phyloP scores from a whole-genome alignment of 2,329 filamentous ascomycete genomes.

The Diplodia intermedia region DNA sequence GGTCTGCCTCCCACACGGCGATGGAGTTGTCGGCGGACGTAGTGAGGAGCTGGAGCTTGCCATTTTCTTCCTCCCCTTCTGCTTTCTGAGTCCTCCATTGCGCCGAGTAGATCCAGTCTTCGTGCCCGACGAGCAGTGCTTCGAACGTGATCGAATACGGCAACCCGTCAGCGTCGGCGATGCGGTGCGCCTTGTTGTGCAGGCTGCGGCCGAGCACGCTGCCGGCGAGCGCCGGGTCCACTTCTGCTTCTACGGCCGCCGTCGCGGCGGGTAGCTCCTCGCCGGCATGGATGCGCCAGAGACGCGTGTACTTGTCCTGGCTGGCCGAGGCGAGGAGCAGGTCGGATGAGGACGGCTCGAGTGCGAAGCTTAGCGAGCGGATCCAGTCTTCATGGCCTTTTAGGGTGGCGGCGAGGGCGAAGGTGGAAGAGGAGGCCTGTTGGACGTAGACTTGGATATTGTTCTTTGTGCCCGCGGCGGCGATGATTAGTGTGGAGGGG shows the following conservation, averaged over 20 bases:
- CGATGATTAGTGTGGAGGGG: conserved; percentile 68
- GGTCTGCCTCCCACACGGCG: conserved; percentile 88
- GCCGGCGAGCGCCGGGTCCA: conserved; percentile 61
- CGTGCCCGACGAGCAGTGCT: conserved; percentile 89
- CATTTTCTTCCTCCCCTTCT: not conserved
- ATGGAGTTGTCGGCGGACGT: conserved; percentile 95
- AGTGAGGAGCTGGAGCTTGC: conserved; percentile 74
- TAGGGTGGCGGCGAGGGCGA: conserved; percentile 77
- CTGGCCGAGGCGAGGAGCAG: conserved; percentile 88
- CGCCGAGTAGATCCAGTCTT: conserved; percentile 97
- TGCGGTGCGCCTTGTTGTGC: conserved; percentile 86
- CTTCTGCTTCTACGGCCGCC: conserved; percentile 54
- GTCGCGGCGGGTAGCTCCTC: conserved; percentile 66
- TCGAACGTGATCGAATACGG: conserved; percentile 90
- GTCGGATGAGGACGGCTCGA: conserved; percentile 62
- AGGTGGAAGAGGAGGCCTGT: conserved; percentile 57
- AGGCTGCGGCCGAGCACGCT: conserved; percentile 69
- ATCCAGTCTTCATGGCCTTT: conserved; percentile 96
- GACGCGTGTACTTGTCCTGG: conserved; percentile 94
- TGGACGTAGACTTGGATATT: conserved; percentile 81
- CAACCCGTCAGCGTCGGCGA: conserved; percentile 62
- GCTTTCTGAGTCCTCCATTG: conserved; percentile 65
- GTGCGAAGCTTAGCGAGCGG: conserved; percentile 78
- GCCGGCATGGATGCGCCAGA: conserved; percentile 85
- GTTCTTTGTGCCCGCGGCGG: conserved; percentile 83